Base-by-base conservation (phyloP, 176 grass and related monocot species). In the Cenchrus americanus region DNA sequence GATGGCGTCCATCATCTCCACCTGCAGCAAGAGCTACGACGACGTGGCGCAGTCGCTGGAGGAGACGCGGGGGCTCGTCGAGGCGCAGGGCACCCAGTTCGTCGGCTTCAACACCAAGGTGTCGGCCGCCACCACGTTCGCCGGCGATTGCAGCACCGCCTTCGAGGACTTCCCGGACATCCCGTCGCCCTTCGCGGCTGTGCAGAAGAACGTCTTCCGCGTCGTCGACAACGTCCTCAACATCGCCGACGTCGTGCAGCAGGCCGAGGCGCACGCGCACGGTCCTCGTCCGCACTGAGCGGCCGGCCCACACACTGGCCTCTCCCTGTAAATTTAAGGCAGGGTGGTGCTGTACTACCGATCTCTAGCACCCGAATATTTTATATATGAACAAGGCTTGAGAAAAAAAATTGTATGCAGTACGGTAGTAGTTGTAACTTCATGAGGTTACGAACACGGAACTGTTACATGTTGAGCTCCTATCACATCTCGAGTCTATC, bases 71-170 rank as follows among this genome's bases (percentile, higher is more conserved):
- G 26, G 23, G 22, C 5, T 24, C 40, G 11, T 66, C 26, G 76
- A 66, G 22, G 18, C 57, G 34, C 10, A 5, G 71, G 34, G 2
- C 78, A 27, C 40, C 18, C 6, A 18, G 21, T 1, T 5, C 62
- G 7, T 1, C 21, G 53, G 8, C 48, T 24, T 90, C 49, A 22
- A 78, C 48, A 1, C 0, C 14, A 4, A 59, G 66, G 40, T 73
- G 11, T 32, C 79, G 15, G 0, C 0, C 54, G 88, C 71, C 1
- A 6, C 42, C 79, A 86, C 83, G 5, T 47, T 26, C 83, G 66
- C 83, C 58, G 6, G 0, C 49, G 79, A 82, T 73, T 86, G 88
- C 88, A 49, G 48, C 37, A 42, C 71, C 83, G 74, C 40, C 14
- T 90, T 78, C 66, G 14, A n/a, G 7, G 83, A 86, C 73, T 67